A percentile compares a stretch with the other conserved stretches of the same genome.
Conservation (phyloP, 2,329 filamentous ascomycete genomes). For the Cordyceps cicadae region DNA sequence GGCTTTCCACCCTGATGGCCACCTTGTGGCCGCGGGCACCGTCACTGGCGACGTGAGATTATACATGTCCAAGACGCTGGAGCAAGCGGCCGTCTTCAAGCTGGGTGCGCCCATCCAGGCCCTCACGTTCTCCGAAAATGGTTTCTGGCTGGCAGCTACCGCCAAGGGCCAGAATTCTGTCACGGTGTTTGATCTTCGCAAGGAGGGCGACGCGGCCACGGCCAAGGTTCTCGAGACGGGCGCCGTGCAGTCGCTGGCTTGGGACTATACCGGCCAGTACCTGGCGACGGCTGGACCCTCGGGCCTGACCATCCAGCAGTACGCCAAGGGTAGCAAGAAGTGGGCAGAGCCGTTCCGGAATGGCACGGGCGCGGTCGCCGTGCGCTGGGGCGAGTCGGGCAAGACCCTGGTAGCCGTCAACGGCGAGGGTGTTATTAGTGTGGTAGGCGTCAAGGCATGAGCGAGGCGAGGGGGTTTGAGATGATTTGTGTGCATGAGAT, state of each 20-base stretch:
- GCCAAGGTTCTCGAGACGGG: conserved; percentile 84
- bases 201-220: conserved; percentile 72
- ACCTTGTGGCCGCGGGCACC: conserved; percentile 82
- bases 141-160: conserved; percentile 85
- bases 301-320: conserved; percentile 82
- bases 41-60: conserved; percentile 73
- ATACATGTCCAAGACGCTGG: conserved; percentile 75
- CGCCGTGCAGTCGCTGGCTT: conserved; percentile 65
- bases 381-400: conserved; percentile 71
- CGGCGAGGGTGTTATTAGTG: conserved; percentile 63
- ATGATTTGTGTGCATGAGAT: neutral
- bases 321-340: conserved; percentile 74
- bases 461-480: neutral
- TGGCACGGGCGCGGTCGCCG: conserved; percentile 61
- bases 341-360: conserved; percentile 83
- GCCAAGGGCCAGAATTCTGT: conserved; percentile 70
- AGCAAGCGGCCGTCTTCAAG: conserved; percentile 65
- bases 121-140: conserved; percentile 89
- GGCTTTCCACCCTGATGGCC: conserved; percentile 93
- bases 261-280: conserved; percentile 95
- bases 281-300: conserved; percentile 72
- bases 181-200: conserved; percentile 86
- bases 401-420: conserved; percentile 69
- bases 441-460: conserved; percentile 51
- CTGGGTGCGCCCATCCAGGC: conserved; percentile 63